Conservation (phyloP, 352 stramenopile genomes). For the Pythium brachiatum region DNA sequence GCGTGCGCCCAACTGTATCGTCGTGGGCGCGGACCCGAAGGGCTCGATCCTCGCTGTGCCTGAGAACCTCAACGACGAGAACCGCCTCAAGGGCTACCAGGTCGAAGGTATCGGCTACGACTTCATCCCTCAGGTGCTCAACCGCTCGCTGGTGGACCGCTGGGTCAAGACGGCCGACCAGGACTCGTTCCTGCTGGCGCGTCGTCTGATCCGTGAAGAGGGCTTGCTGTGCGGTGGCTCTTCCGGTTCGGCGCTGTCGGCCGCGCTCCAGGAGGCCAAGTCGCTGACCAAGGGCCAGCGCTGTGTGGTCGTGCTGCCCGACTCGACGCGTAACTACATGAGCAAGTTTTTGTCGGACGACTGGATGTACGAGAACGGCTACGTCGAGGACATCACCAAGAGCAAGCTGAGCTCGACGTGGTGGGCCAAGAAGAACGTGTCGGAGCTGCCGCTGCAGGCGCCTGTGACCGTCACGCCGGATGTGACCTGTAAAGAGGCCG, state of each 20-base stretch:
- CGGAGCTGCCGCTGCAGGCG: slow-evolving; percentile 83
- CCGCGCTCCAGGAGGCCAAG: slow-evolving; percentile 85
- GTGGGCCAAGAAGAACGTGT: slow-evolving; percentile 94
- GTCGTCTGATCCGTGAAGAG: slow-evolving; percentile 94
- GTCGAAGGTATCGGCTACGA: slow-evolving; percentile 98
- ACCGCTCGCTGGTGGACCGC: slow-evolving; percentile 91
- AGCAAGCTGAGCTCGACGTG: slow-evolving; percentile 85
- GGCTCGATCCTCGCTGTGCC: slow-evolving; percentile 93
- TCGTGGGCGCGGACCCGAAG: slow-evolving; percentile 89
- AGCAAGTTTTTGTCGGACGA: slow-evolving; percentile 96
- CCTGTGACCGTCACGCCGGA: slow-evolving; percentile 91
- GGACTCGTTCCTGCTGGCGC: slow-evolving; percentile 92
- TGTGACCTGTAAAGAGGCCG: slow-evolving; percentile 91
- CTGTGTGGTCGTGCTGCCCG: slow-evolving; percentile 94
- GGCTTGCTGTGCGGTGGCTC: slow-evolving; percentile 94
- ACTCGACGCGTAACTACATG: slow-evolving; percentile 98
- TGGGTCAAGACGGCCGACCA: slow-evolving; percentile 95
- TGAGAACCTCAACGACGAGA: slow-evolving; percentile 92
- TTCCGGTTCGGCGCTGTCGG: slow-evolving; percentile 87
- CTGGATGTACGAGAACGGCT: slow-evolving; percentile 91
- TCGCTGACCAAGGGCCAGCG: slow-evolving; percentile 86
- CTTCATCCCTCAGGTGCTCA: slow-evolving; percentile 95
- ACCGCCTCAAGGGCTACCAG: slow-evolving; percentile 89
- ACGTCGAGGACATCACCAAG: slow-evolving; percentile 76
- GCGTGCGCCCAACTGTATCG: slow-evolving; percentile 76